Evolutionary conservation across 306 rosid genomes (phyloP).

Genomic region (Quercus agrifolia): DNA sequence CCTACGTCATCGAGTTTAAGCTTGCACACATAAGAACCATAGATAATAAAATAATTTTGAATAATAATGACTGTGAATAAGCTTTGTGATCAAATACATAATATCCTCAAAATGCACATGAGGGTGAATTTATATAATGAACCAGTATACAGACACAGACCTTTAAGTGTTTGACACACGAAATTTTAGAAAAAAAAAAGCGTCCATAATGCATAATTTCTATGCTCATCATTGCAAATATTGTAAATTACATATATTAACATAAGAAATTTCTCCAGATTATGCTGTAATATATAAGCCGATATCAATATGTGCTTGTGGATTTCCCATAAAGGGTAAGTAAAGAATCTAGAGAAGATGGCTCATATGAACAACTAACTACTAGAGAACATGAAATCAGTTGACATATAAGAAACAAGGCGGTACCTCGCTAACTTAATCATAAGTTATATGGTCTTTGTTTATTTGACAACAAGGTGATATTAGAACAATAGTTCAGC

Average conservation of each 20-base stretch:
- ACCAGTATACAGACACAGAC: neutral
- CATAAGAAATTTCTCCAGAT: neutral
- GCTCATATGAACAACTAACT: neutral
- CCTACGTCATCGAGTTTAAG: neutral
- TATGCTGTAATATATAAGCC: neutral
- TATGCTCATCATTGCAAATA: neutral
- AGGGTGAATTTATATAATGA: neutral
- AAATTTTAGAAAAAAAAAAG: neutral
- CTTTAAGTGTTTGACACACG: neutral
- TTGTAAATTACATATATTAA: neutral
- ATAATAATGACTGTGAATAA: neutral
- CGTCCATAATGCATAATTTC: neutral
- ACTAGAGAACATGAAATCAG: neutral
- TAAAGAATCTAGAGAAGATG: neutral
- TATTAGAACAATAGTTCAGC: neutral
- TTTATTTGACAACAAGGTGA: neutral
- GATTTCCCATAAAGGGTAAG: neutral
- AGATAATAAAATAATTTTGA: neutral
- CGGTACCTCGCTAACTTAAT: neutral
- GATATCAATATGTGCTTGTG: neutral
- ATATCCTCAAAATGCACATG: neutral
- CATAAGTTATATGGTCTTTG: neutral
- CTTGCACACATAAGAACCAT: neutral
- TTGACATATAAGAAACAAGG: neutral
- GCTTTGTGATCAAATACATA: neutral